Evolutionary conservation across 1,284 basidiomycete genomes (phyloP), one percentile per base, ranked within the genome.

Genomic region (Flammula alnicola): DNA sequence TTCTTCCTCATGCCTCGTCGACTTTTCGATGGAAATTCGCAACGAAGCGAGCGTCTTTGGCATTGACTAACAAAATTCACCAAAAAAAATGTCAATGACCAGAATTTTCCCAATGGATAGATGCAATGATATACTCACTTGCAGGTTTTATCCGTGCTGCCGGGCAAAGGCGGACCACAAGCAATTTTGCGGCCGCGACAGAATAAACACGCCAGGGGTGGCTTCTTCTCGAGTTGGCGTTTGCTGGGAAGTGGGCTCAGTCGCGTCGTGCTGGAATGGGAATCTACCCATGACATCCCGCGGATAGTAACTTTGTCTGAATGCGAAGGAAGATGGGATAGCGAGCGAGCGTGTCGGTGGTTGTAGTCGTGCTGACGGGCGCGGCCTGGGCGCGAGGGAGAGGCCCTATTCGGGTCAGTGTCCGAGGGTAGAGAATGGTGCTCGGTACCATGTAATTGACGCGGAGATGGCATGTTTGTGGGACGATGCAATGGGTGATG

Each of bases 161-260:
- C 76, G 3, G 75, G 70, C 14, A 72, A 55, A 1, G 80, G 78
- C 14, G 80, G 77, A 0, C 81, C 80, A 51, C 83, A 85, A 3
- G 83, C 83, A 47, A 86, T 85, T 67, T 86, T 84, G 35, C 82
- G 69, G 3, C 79, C 80, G 27, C 83, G 71, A 61, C 82, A 84
- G 59, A 85, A 85, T 10, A 79, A 68, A 54, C 82, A 85, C 0
- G 82, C 83, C 3, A 85, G 68, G 2, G 75, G 73, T 14, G 78
- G 81, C 52, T 81, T 81, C 66, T 76, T 77, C 42, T 73, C 64
- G n/a, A 60, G 50, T 37, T 61, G 60, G 44, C 69, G 63, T 55
- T 69, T 70, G 16, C 58, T 55, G 20, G 69, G 63, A 10, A 67
- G 49, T 29, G 69, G 67, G 50, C 63, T 69, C 16, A 67, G 51